phyloP scores from a whole-genome alignment of 169 alveolate genomes.

The Cryptosporidium muris region DNA sequence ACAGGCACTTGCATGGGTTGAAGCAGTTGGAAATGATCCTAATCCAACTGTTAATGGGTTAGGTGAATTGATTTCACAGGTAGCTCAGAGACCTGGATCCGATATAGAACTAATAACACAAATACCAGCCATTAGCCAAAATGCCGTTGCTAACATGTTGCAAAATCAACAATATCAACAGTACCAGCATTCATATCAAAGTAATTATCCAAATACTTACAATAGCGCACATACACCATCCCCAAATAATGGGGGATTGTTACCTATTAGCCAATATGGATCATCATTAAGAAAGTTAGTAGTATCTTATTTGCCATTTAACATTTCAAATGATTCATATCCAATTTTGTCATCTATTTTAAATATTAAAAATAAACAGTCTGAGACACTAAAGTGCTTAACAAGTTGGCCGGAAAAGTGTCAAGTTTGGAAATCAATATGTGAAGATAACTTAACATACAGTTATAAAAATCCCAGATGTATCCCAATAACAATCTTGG shows the following conservation, averaged over 20 bases:
- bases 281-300: constrained; percentile 1
- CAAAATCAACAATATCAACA: constrained; percentile 63
- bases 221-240: too few relatives aligned
- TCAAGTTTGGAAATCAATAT: constrained; percentile 65
- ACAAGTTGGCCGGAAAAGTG: constrained; percentile 70
- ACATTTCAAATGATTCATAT: neutral
- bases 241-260: too few relatives aligned
- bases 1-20: constrained; percentile 70
- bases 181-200: constrained; percentile 1
- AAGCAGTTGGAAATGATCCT: constrained; percentile 70
- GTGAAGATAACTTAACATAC: constrained; percentile 55
- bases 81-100: constrained; percentile 68
- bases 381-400: neutral
- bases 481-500: constrained; percentile 31
- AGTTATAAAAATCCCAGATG: constrained; percentile 56
- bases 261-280: neutral
- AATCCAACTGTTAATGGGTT: constrained; percentile 69
- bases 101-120: constrained; percentile 64
- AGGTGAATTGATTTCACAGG: constrained; percentile 66
- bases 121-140: constrained; percentile 67
- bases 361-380: neutral
- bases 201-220: constrained; percentile 1
- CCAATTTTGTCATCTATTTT: neutral
- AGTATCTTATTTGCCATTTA: neutral
- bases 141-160: constrained; percentile 65